phyloP scores from a whole-genome alignment of 352 stramenopile genomes.

The Globisporangium yorkense region DNA sequence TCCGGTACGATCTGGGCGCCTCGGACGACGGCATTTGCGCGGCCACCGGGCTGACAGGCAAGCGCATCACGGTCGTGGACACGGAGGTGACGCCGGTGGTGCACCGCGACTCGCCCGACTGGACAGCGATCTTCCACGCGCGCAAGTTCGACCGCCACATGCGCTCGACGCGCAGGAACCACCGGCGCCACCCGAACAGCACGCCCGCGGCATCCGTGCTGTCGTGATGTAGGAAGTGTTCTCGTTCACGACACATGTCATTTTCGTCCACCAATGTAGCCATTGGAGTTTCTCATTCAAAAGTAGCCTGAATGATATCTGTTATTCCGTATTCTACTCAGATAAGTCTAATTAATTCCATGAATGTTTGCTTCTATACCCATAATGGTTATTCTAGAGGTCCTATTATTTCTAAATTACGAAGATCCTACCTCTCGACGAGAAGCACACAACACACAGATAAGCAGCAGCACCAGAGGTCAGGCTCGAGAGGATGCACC shows the following conservation, averaged over 20 bases:
- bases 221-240: not conserved
- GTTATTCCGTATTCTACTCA: too few species aligned
- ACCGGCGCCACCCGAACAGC: slow-evolving; percentile 36
- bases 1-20: slow-evolving; percentile 2
- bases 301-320: too few species aligned
- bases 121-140: slow-evolving; percentile 36
- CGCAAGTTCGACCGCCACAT: slow-evolving; percentile 75
- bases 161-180: slow-evolving; percentile 48
- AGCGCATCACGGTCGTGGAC: slow-evolving; percentile 5
- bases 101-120: slow-evolving; percentile 18
- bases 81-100: not conserved
- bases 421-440: not conserved
- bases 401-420: not conserved
- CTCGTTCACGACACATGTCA: too few species aligned
- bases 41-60: not conserved
- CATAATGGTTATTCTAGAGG: too few species aligned
- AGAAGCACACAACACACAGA: too few species aligned
- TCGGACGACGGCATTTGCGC: not conserved
- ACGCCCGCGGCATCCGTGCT: slow-evolving; percentile 25
- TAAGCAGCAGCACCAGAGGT: not conserved
- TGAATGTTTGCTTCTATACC: too few species aligned
- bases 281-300: too few species aligned
- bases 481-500: slow-evolving; percentile 1
- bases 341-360: too few species aligned
- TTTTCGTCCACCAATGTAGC: too few species aligned